A percentile compares a stretch with the other conserved stretches of the same genome.
phyloP scores from a whole-genome alignment of 495 filamentous ascomycete species.

The Penicillium mononematosum region DNA sequence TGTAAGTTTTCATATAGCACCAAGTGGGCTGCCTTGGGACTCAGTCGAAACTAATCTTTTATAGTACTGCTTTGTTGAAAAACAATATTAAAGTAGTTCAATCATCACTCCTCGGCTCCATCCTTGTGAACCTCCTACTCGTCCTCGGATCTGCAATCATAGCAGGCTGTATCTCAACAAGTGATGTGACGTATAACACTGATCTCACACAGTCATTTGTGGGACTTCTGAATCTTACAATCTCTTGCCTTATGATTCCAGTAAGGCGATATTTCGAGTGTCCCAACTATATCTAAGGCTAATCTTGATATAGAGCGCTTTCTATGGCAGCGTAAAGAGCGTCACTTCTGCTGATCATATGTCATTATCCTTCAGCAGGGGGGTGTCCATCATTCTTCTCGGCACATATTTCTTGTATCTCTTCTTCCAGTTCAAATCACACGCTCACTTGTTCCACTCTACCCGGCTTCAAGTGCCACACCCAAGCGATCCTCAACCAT shows the following conservation, averaged over 20 bases:
- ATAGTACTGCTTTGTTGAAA: conserved; percentile 22
- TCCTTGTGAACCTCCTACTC: conserved; percentile 26
- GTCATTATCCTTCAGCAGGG: conserved; percentile 20
- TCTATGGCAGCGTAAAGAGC: conserved; percentile 21
- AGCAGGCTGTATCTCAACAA: conserved; percentile 15
- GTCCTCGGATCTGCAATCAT: conserved; percentile 25
- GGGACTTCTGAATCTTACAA: conserved; percentile 24
- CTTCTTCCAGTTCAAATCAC: conserved; percentile 41
- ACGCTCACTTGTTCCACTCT: conserved; percentile 7
- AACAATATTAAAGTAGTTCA: conserved; percentile 23
- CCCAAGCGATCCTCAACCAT: conserved; percentile 5
- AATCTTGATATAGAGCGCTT: conserved; percentile 17
- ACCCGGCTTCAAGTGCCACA: background rate
- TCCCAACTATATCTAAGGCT: background rate
- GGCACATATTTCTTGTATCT: conserved; percentile 67
- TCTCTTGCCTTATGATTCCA: conserved; percentile 28
- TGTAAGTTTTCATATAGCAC: conserved; percentile 1
- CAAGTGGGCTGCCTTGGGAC: background rate
- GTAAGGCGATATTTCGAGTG: conserved; percentile 12
- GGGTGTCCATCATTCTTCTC: conserved; percentile 50
- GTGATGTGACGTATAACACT: conserved; percentile 22
- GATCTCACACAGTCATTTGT: conserved; percentile 23
- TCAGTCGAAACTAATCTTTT: conserved; percentile 3
- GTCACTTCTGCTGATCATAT: conserved; percentile 20
- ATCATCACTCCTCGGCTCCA: conserved; percentile 23